Evolutionary conservation across 208 protist species (phyloP), one percentile per base, ranked within the genome.

Genomic region (Wallacemonas sp.): DNA sequence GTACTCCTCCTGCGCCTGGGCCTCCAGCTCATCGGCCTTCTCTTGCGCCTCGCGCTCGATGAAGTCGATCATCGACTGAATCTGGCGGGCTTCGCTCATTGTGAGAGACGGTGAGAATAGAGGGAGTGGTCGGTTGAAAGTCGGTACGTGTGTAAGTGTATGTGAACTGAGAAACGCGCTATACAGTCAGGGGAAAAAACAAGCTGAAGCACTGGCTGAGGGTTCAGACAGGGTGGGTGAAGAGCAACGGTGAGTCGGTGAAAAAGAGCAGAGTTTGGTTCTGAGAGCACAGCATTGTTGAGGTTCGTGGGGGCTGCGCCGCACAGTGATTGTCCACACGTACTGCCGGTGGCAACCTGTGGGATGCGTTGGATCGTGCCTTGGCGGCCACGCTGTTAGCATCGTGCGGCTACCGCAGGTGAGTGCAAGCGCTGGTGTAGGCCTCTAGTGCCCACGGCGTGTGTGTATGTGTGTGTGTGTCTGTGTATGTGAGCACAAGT

Each of bases 61-160:
- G 80, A 97, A 97, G 73, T 94, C 89, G 77, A 95, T 95, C 92
- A 97, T 97, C 67, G 82, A 87, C 84, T 94, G 87, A 78, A 97
- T 97, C 61, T 94, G 89, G 52, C 92, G 83, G 66, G 78, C 82
- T 72, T 94, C 86, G 74, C 82, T 92, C 87, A 95, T 93, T 21
- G 57, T 88, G 65, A 22, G n/a, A 38, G 1, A 70, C 9, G 41
- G 2, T 55, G 38, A 52, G 54, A 53, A 29, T 21, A 68, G 6
- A 30, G 50, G 29, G n/a, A 57, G 50, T 57, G 37, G 17, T n/a
- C 12, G 37, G 37, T 12, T 42, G 12, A 17, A 42, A 42, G 37
- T 12, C 37, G 37, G 17, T 42, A 42, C 17, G 10, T 10, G n/a
- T n/a, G n/a, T n/a, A n/a, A n/a, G n/a, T n/a, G 22, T 26, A 54